Evolutionary conservation across 2,329 filamentous ascomycete species (phyloP).

Genomic region (Macroventuria anomochaeta): DNA sequence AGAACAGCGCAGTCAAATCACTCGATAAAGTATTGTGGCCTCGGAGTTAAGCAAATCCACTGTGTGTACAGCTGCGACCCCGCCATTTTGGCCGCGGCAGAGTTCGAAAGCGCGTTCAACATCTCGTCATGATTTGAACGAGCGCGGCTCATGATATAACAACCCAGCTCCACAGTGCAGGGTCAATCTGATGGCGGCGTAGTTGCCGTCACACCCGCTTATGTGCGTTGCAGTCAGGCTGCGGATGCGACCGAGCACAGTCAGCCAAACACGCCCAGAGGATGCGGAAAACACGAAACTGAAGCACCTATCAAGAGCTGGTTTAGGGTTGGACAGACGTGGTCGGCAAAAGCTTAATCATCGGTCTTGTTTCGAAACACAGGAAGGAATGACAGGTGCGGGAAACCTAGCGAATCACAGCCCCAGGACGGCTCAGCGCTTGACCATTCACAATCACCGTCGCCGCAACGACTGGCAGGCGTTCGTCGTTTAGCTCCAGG

Average conservation of each 20-base stretch:
- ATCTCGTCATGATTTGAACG: constrained; percentile 2
- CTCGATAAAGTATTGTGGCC: not conserved
- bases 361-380: constrained; percentile 18
- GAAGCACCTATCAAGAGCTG: constrained; percentile 4
- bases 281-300: constrained; percentile 3
- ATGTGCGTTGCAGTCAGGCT: not conserved
- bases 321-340: constrained; percentile 2
- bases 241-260: not conserved
- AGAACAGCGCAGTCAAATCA: not conserved
- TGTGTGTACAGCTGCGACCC: constrained; percentile 3
- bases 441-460: constrained; percentile 11
- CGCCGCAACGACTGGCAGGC: constrained; percentile 16
- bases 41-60: not conserved
- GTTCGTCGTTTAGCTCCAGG: not conserved
- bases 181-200: constrained; percentile 1
- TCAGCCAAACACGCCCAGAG: constrained; percentile 5
- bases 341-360: constrained; percentile 32
- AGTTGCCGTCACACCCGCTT: constrained; percentile 1
- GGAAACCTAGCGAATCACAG: constrained; percentile 10
- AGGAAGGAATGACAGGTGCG: constrained; percentile 7
- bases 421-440: constrained; percentile 2
- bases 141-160: not conserved
- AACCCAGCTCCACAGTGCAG: not conserved
- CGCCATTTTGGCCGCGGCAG: constrained; percentile 3
- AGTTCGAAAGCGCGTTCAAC: not conserved